Conservation (phyloP, 2,329 filamentous ascomycete genomes). For the Penicillium sp. region DNA sequence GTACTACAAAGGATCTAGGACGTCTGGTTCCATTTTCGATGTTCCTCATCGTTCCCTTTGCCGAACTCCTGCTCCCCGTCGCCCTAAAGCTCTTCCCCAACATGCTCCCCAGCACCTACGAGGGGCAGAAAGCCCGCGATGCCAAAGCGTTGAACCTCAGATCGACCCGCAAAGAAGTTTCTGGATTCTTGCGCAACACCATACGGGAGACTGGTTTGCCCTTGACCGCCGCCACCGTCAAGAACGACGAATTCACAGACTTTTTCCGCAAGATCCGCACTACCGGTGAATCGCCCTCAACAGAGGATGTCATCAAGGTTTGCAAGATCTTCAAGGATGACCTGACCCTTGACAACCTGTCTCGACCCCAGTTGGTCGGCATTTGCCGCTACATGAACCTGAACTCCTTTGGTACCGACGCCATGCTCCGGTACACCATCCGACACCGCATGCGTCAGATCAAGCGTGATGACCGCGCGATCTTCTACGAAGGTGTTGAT, state of each 20-base stretch:
- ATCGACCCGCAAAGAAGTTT: conserved; percentile 89
- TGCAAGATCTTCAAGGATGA: conserved; percentile 99
- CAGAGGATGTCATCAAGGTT: conserved; percentile 93
- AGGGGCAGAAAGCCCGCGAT: conserved; percentile 87
- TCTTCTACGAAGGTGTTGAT: conserved; percentile 89
- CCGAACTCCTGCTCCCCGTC: conserved; percentile 85
- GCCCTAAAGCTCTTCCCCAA: conserved; percentile 96
- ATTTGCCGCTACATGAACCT: conserved; percentile 99
- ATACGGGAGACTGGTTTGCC: conserved; percentile 91
- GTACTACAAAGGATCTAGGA: conserved; percentile 89
- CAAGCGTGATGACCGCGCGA: conserved; percentile 95
- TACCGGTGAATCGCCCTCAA: conserved; percentile 84
- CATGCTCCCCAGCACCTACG: conserved; percentile 94
- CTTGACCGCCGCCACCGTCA: conserved; percentile 76
- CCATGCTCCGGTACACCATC: conserved; percentile 95
- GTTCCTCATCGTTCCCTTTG: conserved; percentile 95
- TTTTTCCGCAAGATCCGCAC: conserved; percentile 96
- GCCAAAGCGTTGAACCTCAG: conserved; percentile 79
- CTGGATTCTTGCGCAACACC: conserved; percentile 82
- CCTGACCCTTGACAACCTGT: conserved; percentile 93
- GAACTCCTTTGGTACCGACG: conserved; percentile 94
- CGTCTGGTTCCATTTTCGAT: conserved; percentile 94
- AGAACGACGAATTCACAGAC: conserved; percentile 89
- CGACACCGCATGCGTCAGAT: conserved; percentile 98
- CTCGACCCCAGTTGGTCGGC: conserved; percentile 88